Evolutionary conservation across 176 grass and related monocot species (phyloP).

Genomic region (Triticum turgidum): DNA sequence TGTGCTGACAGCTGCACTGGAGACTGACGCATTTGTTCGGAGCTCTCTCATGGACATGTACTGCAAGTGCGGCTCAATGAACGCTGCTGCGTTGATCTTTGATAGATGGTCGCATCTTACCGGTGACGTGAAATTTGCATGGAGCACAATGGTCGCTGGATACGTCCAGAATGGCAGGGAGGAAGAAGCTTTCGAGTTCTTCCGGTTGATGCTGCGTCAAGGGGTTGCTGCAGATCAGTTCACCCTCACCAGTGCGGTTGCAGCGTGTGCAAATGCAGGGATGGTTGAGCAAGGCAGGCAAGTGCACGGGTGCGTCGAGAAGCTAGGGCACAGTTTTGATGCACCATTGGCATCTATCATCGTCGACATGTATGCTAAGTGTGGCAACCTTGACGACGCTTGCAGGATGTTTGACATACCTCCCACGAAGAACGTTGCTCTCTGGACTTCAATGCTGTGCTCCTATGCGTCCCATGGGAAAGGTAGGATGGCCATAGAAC

Average conservation of each 20-base stretch:
- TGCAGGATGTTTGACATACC: slow-evolving; percentile 30
- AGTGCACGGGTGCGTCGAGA: slow-evolving; percentile 41
- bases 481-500: slow-evolving; percentile 40
- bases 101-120: slow-evolving; percentile 14
- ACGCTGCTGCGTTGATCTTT: slow-evolving; percentile 44
- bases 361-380: slow-evolving; percentile 57
- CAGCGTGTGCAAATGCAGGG: slow-evolving; percentile 56
- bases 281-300: slow-evolving; percentile 58
- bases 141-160: slow-evolving; percentile 57
- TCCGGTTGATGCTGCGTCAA: slow-evolving; percentile 43
- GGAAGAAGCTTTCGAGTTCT: slow-evolving; percentile 55
- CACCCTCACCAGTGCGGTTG: slow-evolving; percentile 51
- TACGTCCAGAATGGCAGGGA: slow-evolving; percentile 55
- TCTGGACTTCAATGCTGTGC: slow-evolving; percentile 61
- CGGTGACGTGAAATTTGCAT: slow-evolving; percentile 35
- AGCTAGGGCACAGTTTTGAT: slow-evolving; percentile 44
- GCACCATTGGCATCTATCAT: slow-evolving; percentile 37
- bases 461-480: slow-evolving; percentile 49
- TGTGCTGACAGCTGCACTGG: slow-evolving; percentile 34
- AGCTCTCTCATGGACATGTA: slow-evolving; percentile 79
- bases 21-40: slow-evolving; percentile 38
- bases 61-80: slow-evolving; percentile 54
- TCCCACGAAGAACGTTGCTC: slow-evolving; percentile 29
- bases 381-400: slow-evolving; percentile 48
- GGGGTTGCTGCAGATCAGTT: slow-evolving; percentile 40